A percentile compares a stretch with the other conserved stretches of the same genome.
Evolutionary conservation across 139 green algal species (phyloP).

Genomic region (Mychonastes homosphaera): DNA sequence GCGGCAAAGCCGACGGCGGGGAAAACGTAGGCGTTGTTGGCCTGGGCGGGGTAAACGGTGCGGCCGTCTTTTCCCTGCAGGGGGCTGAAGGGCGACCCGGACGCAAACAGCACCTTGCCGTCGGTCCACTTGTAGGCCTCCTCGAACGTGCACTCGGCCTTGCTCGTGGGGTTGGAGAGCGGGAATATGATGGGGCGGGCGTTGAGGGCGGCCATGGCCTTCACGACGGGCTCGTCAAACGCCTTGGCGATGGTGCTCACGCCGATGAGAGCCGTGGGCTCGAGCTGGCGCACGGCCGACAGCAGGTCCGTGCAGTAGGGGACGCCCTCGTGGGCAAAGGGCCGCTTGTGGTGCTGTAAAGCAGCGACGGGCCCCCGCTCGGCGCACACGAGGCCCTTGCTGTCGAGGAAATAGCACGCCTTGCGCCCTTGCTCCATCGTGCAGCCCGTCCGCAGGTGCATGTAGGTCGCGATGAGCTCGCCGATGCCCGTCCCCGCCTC

Average conservation of each 20-base stretch:
- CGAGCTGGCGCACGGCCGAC: conserved; percentile 25
- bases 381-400: conserved; percentile 23
- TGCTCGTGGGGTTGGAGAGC: conserved; percentile 80
- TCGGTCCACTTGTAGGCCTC: conserved; percentile 41
- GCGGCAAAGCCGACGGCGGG: conserved; percentile 48
- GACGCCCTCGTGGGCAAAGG: conserved; percentile 73
- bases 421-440: conserved; percentile 27
- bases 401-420: conserved; percentile 44
- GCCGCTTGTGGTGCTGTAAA: conserved; percentile 71
- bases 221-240: conserved; percentile 45
- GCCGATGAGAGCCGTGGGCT: conserved; percentile 49
- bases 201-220: conserved; percentile 23
- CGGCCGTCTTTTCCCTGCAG: conserved; percentile 16
- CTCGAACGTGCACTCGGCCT: conserved; percentile 75
- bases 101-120: conserved; percentile 71
- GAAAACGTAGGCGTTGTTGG: conserved; percentile 73
- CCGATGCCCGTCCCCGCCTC: conserved; percentile 30
- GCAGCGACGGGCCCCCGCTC: conserved; percentile 22
- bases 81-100: conserved; percentile 65
- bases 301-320: conserved; percentile 26
- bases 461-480: conserved; percentile 17
- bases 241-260: conserved; percentile 37
- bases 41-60: conserved; percentile 37
- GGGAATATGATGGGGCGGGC: conserved; percentile 63
- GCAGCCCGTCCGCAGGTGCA: conserved; percentile 3